Conservation (phyloP, 1,284 basidiomycete species). For the Cutaneotrichosporon mucoides region DNA sequence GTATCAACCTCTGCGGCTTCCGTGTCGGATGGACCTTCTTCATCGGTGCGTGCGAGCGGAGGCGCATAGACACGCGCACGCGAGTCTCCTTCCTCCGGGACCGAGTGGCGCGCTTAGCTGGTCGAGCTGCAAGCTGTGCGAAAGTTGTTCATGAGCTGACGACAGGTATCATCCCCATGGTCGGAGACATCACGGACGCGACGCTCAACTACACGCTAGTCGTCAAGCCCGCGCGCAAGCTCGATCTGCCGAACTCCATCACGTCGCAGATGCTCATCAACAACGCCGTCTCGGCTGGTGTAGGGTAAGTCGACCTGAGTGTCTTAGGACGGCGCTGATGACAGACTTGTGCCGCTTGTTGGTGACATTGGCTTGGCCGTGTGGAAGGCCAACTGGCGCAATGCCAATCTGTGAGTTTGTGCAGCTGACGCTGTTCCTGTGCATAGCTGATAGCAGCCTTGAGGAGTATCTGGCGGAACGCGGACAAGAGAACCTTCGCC, state of each 20-base stretch:
- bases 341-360: slow-evolving; percentile 62
- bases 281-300: slow-evolving; percentile 65
- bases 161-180: slow-evolving; percentile 44
- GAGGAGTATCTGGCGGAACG: slow-evolving; percentile 45
- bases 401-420: slow-evolving; percentile 55
- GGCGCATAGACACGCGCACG: too few species aligned
- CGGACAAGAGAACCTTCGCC: slow-evolving; percentile 38
- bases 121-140: not conserved
- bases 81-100: too few species aligned
- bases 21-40: slow-evolving; percentile 81
- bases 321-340: not conserved
- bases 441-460: slow-evolving; percentile 28
- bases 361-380: slow-evolving; percentile 71
- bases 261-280: slow-evolving; percentile 71
- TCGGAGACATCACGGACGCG: slow-evolving; percentile 45
- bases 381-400: slow-evolving; percentile 87
- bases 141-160: slow-evolving; percentile 2
- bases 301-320: slow-evolving; percentile 53
- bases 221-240: slow-evolving; percentile 66
- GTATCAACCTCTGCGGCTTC: slow-evolving; percentile 75
- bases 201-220: slow-evolving; percentile 68
- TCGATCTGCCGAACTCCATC: slow-evolving; percentile 64
- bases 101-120: too few species aligned
- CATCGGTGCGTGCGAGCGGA: slow-evolving; percentile 54
- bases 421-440: too few species aligned